phyloP scores from a whole-genome alignment of 2,329 filamentous ascomycete species.

The Blastomyces gilchristii region DNA sequence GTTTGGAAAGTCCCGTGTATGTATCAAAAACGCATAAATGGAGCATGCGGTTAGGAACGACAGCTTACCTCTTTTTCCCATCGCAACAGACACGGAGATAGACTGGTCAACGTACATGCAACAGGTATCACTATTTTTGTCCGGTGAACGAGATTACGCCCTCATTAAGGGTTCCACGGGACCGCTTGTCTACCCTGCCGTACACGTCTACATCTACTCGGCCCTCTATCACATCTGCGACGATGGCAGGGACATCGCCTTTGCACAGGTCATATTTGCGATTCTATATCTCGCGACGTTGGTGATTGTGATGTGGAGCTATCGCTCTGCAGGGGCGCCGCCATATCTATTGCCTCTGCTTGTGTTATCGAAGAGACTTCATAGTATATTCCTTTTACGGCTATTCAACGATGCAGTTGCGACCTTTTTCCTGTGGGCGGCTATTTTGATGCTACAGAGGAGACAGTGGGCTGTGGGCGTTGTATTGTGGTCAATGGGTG shows the following conservation, averaged over 20 bases:
- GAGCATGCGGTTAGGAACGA: neutral
- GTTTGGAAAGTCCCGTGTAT: slow-evolving; percentile 77
- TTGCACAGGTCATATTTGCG: slow-evolving; percentile 78
- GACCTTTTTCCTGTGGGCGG: slow-evolving; percentile 67
- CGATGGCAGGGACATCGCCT: slow-evolving; percentile 60
- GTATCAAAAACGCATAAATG: slow-evolving; percentile 21
- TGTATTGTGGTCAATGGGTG: slow-evolving; percentile 61
- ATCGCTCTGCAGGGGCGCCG: slow-evolving; percentile 47
- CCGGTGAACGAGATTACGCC: slow-evolving; percentile 80
- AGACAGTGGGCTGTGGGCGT: slow-evolving; percentile 63
- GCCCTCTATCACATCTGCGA: slow-evolving; percentile 68
- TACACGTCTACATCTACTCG: slow-evolving; percentile 85
- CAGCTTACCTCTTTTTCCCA: neutral
- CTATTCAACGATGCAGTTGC: slow-evolving; percentile 96
- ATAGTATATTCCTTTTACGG: slow-evolving; percentile 84
- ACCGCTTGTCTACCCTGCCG: slow-evolving; percentile 87
- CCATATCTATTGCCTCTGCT: slow-evolving; percentile 81
- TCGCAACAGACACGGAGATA: slow-evolving; percentile 76
- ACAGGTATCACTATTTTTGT: slow-evolving; percentile 67
- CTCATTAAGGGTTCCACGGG: slow-evolving; percentile 80
- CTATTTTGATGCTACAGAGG: slow-evolving; percentile 69
- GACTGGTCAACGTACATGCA: slow-evolving; percentile 98
- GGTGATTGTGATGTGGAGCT: slow-evolving; percentile 69
- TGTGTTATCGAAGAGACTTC: slow-evolving; percentile 78
- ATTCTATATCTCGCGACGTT: slow-evolving; percentile 67